Conservation (phyloP, 176 grass and related monocot species). For the Triticum timopheevii region DNA sequence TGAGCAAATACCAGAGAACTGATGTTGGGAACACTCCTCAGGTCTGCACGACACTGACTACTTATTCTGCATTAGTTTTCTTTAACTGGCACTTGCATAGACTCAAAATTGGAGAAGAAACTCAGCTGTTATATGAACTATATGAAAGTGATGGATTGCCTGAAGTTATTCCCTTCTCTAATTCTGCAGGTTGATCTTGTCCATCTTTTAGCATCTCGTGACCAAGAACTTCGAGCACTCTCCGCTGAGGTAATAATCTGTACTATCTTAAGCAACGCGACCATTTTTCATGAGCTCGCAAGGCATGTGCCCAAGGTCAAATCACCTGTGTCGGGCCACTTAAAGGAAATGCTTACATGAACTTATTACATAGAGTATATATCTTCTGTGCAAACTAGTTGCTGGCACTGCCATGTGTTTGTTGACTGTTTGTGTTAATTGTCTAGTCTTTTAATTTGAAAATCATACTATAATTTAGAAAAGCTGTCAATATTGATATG, state of each 20-base stretch:
- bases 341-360: background rate
- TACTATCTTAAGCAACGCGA: background rate
- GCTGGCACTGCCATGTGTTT: background rate
- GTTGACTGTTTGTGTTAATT: slow-evolving; percentile 5
- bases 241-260: slow-evolving; percentile 74
- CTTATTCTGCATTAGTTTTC: background rate
- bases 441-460: background rate
- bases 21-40: slow-evolving; percentile 85
- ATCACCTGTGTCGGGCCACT: background rate
- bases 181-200: slow-evolving; percentile 87
- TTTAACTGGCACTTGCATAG: background rate
- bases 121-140: slow-evolving; percentile 15
- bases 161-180: slow-evolving; percentile 15
- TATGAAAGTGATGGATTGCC: slow-evolving; percentile 7
- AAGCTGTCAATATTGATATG: background rate
- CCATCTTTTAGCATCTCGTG: slow-evolving; percentile 92
- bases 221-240: slow-evolving; percentile 95
- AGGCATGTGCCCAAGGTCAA: background rate
- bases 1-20: slow-evolving; percentile 96
- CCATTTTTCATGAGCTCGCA: background rate
- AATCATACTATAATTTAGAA: background rate
- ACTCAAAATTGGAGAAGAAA: slow-evolving; percentile 6
- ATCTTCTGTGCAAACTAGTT: background rate
- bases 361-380: background rate
- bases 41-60: slow-evolving; percentile 36